Evolutionary conservation across 2,329 filamentous ascomycete species (phyloP).

Genomic region (Ascochyta lentis): DNA sequence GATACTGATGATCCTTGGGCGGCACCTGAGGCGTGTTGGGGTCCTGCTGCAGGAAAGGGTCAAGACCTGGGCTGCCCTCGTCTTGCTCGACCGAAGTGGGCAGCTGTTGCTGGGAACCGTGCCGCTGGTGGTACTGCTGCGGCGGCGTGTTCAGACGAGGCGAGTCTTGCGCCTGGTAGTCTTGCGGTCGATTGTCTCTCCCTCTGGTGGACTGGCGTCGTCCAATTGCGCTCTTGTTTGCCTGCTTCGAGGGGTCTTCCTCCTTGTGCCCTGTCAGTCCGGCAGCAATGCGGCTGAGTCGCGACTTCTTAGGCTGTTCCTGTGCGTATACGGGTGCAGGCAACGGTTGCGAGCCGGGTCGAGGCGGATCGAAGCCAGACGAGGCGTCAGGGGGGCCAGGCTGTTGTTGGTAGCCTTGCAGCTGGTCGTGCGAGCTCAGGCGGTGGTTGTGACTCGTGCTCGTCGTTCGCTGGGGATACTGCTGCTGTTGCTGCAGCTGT

Average conservation of each 20-base stretch:
- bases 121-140: conserved; percentile 37
- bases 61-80: conserved; percentile 43
- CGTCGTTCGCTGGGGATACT: conserved; percentile 37
- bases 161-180: conserved; percentile 35
- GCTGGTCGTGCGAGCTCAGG: conserved; percentile 38
- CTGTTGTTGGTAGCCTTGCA: conserved; percentile 41
- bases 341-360: conserved; percentile 5
- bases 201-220: conserved; percentile 47
- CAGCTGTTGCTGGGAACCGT: conserved; percentile 43
- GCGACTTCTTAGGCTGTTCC: conserved; percentile 40
- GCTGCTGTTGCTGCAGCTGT: conserved; percentile 16
- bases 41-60: conserved; percentile 48
- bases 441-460: conserved; percentile 45
- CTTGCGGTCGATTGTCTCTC: conserved; percentile 38
- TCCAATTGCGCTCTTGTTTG: conserved; percentile 41
- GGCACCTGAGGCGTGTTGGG: conserved; percentile 42
- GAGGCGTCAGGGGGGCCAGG: conserved; percentile 27
- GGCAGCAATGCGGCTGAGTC: conserved; percentile 43
- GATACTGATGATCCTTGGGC: conserved; percentile 46
- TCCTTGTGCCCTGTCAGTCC: conserved; percentile 41
- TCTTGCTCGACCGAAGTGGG: conserved; percentile 47
- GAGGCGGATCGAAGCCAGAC: conserved; percentile 28
- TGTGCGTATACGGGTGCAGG: conserved; percentile 21
- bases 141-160: conserved; percentile 27
- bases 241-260: conserved; percentile 36